These are phyloP conservation scores for Helenozyma baotianmanensis DNA, from an alignment of 805 yeast species.

Conservation along the genomic window DNA sequence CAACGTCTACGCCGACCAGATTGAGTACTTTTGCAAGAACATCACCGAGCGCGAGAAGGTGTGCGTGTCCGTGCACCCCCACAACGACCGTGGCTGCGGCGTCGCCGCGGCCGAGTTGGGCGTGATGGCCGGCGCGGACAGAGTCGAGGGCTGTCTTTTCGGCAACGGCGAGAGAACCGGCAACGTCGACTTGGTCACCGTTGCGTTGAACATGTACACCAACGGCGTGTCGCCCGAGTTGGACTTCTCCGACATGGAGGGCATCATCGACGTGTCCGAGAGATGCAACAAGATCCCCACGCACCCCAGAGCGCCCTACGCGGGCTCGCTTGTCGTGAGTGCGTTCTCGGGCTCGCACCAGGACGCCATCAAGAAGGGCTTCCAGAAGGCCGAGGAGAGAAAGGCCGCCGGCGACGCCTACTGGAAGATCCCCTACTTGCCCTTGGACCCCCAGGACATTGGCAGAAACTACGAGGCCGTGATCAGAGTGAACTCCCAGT, in stretches of 20 bases:
- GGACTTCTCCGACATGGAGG: slow-evolving; percentile 66
- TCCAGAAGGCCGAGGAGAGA: slow-evolving; percentile 49
- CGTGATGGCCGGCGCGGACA: slow-evolving; percentile 76
- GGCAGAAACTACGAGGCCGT: slow-evolving; percentile 81
- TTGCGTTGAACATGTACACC: slow-evolving; percentile 74
- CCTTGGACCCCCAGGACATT: slow-evolving; percentile 76
- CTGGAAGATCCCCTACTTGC: slow-evolving; percentile 74
- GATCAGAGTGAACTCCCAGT: slow-evolving; percentile 77
- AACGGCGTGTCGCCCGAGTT: slow-evolving; percentile 70
- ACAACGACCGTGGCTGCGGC: slow-evolving; percentile 80
- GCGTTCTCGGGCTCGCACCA: slow-evolving; percentile 76
- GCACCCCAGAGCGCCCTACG: slow-evolving; percentile 73
- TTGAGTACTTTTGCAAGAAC: slow-evolving; percentile 66
- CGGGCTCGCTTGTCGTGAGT: slow-evolving; percentile 73
- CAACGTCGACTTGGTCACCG: slow-evolving; percentile 72
- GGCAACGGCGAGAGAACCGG: slow-evolving; percentile 88
- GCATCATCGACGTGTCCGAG: slow-evolving; percentile 65
- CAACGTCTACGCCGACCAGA: slow-evolving; percentile 74
- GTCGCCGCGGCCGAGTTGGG: slow-evolving; percentile 81
- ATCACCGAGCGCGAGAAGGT: slow-evolving; percentile 70
- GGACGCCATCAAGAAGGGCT: slow-evolving; percentile 68
- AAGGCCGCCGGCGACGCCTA: slow-evolving; percentile 39
- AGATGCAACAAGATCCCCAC: slow-evolving; percentile 75
- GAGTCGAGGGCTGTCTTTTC: slow-evolving; percentile 79
- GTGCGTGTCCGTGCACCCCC: slow-evolving; percentile 67